Conservation (phyloP, 2,329 filamentous ascomycete genomes). For the Exophiala viscosa region DNA sequence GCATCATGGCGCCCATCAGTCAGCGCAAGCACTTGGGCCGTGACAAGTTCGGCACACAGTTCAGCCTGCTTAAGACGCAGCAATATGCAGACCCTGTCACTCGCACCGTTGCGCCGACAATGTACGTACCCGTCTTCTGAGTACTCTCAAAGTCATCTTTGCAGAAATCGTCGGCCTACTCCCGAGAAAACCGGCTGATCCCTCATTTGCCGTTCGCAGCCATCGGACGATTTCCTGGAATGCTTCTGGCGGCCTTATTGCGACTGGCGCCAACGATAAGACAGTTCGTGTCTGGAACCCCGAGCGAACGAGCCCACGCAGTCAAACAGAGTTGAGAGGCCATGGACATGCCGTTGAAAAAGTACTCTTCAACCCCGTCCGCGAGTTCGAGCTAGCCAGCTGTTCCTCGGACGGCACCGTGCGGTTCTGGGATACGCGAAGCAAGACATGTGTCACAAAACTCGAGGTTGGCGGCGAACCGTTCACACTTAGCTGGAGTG, state of each 20-base stretch:
- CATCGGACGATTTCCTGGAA: slow-evolving; percentile 86
- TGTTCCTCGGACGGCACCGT: slow-evolving; percentile 49
- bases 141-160: background rate
- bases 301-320: slow-evolving; percentile 44
- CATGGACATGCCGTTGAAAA: slow-evolving; percentile 48
- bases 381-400: slow-evolving; percentile 48
- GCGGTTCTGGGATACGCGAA: slow-evolving; percentile 50
- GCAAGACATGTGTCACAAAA: slow-evolving; percentile 45
- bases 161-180: background rate
- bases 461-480: slow-evolving; percentile 49
- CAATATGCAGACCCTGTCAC: slow-evolving; percentile 63
- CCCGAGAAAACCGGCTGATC: slow-evolving; percentile 24
- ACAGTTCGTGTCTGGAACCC: slow-evolving; percentile 88
- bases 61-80: slow-evolving; percentile 66
- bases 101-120: slow-evolving; percentile 54
- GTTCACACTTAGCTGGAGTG: slow-evolving; percentile 48
- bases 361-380: slow-evolving; percentile 48
- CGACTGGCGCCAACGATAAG: slow-evolving; percentile 84
- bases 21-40: slow-evolving; percentile 52
- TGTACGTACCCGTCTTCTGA: slow-evolving; percentile 43
- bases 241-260: slow-evolving; percentile 75
- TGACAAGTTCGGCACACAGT: slow-evolving; percentile 64
- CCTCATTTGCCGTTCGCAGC: slow-evolving; percentile 39
- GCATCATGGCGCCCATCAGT: slow-evolving; percentile 18
- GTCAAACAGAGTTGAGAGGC: slow-evolving; percentile 48